Evolutionary conservation across 1,139 yeast species (phyloP).

Genomic region (Taiozyma sp.): DNA sequence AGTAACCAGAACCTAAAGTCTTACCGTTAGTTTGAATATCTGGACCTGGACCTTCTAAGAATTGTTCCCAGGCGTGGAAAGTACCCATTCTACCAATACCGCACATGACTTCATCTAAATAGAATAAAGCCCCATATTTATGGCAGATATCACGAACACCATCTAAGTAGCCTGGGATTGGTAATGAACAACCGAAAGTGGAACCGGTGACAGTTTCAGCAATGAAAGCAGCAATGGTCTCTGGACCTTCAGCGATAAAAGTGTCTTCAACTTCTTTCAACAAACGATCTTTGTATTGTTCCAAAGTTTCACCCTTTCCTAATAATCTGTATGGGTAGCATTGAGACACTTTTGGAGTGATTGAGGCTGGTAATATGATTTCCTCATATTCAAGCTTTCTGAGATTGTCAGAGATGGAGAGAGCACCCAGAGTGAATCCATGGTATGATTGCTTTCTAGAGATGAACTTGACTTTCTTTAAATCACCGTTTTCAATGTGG

Average conservation of each 20-base stretch:
- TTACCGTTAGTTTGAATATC: conserved; percentile 59
- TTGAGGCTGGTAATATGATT: conserved; percentile 36
- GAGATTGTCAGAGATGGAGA: conserved; percentile 41
- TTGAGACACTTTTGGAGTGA: conserved; percentile 41
- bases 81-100: conserved; percentile 54
- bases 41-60: conserved; percentile 45
- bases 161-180: conserved; percentile 51
- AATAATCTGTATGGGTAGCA: conserved; percentile 46
- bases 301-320: conserved; percentile 40
- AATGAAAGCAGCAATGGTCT: conserved; percentile 47
- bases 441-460: conserved; percentile 53
- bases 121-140: conserved; percentile 52
- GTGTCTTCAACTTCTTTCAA: conserved; percentile 43
- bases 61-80: conserved; percentile 49
- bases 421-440: conserved; percentile 52
- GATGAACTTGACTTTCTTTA: conserved; percentile 43
- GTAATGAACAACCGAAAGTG: conserved; percentile 52
- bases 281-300: conserved; percentile 42
- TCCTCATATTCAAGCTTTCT: conserved; percentile 39
- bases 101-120: conserved; percentile 63
- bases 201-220: conserved; percentile 57
- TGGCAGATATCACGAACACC: conserved; percentile 49
- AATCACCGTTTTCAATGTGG: conserved; percentile 44
- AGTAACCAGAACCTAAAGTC: conserved; percentile 60
- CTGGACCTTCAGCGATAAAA: conserved; percentile 46